Conservation (phyloP, 2,329 filamentous ascomycete genomes). For the Claviceps sp. region DNA sequence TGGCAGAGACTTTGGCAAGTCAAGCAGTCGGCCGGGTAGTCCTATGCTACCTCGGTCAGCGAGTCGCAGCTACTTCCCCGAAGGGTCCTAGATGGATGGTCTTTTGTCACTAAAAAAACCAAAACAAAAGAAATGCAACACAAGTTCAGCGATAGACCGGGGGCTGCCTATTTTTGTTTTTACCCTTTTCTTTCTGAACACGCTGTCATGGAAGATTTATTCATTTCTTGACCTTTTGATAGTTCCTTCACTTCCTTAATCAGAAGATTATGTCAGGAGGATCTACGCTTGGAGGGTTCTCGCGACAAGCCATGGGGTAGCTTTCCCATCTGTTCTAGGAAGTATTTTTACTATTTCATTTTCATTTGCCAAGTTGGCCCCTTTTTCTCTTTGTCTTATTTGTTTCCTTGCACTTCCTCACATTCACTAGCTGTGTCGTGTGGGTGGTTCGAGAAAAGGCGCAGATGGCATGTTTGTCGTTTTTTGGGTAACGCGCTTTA, state of each 20-base stretch:
- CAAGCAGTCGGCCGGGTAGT: conserved; percentile 33
- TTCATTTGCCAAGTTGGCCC: background rate
- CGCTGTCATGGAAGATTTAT: background rate
- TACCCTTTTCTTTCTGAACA: too few relatives aligned
- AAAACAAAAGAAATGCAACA: background rate
- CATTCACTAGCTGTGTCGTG: background rate
- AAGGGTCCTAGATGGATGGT: conserved; percentile 13
- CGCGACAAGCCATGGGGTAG: too few relatives aligned
- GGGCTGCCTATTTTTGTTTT: too few relatives aligned
- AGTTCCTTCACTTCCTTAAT: too few relatives aligned
- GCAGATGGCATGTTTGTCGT: background rate
- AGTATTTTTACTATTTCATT: too few relatives aligned
- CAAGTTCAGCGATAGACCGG: background rate
- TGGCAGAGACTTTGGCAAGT: conserved; percentile 23
- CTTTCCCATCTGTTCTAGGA: too few relatives aligned
- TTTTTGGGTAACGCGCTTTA: background rate
- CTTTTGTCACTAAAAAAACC: background rate
- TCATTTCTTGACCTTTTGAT: background rate
- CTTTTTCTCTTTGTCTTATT: background rate
- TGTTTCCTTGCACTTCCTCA: background rate
- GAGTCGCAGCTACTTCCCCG: conserved; percentile 25
- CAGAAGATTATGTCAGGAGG: too few relatives aligned
- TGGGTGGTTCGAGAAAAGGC: background rate
- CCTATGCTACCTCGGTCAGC: conserved; percentile 28
- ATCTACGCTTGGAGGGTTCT: too few relatives aligned